Evolutionary conservation across 805 yeast species (phyloP), one percentile per base, ranked within the genome.

Genomic region (Hanseniaspora pseudoguilliermondii): DNA sequence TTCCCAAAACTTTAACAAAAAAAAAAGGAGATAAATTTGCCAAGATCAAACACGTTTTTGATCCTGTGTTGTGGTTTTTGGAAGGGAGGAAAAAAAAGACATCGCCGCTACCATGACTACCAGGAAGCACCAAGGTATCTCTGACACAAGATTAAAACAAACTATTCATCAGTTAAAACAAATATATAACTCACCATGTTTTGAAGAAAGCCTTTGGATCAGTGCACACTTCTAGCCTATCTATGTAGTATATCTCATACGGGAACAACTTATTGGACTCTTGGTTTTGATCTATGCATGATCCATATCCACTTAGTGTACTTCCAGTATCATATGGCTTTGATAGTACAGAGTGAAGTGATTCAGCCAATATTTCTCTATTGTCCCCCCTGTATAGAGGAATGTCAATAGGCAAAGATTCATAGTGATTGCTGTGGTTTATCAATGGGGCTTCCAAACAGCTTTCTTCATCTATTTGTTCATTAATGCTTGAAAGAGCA

Each of bases 361-460:
- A 32, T 27, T 39, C 42, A 8, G 35, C 32, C 7, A 46, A 6
- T 25, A 53, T 29, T 10, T 53, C 50, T n/a, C 32, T 46, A 9
- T 36, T 32, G 5, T 8, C 27, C 1, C 34, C 35, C 8, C 20
- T 43, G 16, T 41, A 35, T 18, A 42, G 2, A 18, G 50, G 47
- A 16, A 53, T 29, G 8, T 46, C 25, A 4, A 53, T 53, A 8
- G 56, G 56, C 9, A 53, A 46, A 10, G 56, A 53, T 20, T 46
- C 56, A 21, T 53, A 53, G 9, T 46, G 46, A 18, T 16, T 20
- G 11, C 34, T 25, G 15, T 18, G 16, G 9, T 39, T 16, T 15
- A 42, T 44, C 39, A 46, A 15, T 23, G 27, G 35, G 9, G 29
- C 29, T 6, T 11, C 11, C 13, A 15, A 21, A 25, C 21, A 27